These are phyloP conservation scores for Pholiota molesta DNA, from an alignment of 768 basidiomycete genomes.

Conservation along the genomic window DNA sequence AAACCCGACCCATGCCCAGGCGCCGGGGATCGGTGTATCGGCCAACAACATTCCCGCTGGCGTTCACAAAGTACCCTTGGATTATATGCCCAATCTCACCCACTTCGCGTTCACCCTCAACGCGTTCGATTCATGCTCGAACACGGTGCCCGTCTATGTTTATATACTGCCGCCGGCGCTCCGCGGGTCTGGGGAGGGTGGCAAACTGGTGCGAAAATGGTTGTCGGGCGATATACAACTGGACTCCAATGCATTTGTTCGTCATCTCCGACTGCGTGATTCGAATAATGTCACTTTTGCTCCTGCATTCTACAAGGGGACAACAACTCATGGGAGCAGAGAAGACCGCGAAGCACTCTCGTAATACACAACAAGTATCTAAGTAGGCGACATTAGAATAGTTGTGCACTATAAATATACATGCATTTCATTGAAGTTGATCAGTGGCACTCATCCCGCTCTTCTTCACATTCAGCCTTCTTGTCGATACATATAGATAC, in stretches of 20 bases:
- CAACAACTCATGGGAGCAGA: not conserved
- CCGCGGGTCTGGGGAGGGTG: not conserved
- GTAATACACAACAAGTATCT: not conserved
- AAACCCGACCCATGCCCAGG: constrained; percentile 8
- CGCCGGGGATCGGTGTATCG: not conserved
- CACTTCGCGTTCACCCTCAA: constrained; percentile 36
- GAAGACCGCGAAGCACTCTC: not conserved
- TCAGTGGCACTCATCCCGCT: not conserved
- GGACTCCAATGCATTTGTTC: constrained; percentile 18
- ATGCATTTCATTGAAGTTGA: not conserved
- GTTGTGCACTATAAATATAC: not conserved
- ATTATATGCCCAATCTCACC: constrained; percentile 32
- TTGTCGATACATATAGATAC: no score
- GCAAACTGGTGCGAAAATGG: constrained; percentile 25
- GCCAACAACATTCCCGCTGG: constrained; percentile 23
- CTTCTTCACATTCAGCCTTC: not conserved
- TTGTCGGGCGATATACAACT: constrained; percentile 24
- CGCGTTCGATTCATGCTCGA: not conserved
- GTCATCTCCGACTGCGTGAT: not conserved
- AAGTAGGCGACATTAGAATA: not conserved
- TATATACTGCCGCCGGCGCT: constrained; percentile 14
- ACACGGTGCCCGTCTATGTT: constrained; percentile 17
- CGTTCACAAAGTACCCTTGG: constrained; percentile 33
- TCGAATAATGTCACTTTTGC: no score
- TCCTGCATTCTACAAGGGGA: not conserved